Evolutionary conservation across 179 eudicot species (phyloP), one percentile per base, ranked within the genome.

Genomic region (Drosera spatulata): DNA sequence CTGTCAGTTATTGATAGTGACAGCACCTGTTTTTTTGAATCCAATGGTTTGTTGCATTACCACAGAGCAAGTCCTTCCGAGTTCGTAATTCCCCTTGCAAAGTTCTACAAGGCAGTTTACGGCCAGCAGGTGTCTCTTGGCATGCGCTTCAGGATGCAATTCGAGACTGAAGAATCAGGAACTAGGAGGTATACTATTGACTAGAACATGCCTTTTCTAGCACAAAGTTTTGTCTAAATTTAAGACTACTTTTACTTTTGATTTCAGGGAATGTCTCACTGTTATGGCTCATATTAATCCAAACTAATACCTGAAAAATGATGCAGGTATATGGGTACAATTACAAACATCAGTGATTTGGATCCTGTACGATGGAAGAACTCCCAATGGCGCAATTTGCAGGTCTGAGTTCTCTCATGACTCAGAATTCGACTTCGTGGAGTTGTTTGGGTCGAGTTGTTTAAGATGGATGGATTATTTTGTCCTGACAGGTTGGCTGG

Each of bases 121-220:
- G 80, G 94, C 69, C 87, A 73, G 63, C 99, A 86, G 68, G 69
- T 93, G 74, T 93, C 99, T 41, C 87, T 78, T 56, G 99, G 99
- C 52, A 86, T 93, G 96, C 84, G 99, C 49, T 93, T 93, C 49
- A 77, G 99, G 69, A 93, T 93, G 99, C 81, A 82, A 93, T 93
- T 93, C 73, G 99, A 93, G 76, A 93, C 99, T 14, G 99, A 93
- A 73, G 99, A 93, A 53, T 89, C 99, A 0, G 94, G 95, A 53
- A 89, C 97, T 50, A 74, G 99, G 85, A 93, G 99, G 99, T 88
- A 81, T 22, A 53, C 10, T 49, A 6, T 0, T 13, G 7, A n/a
- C 2, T 13, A 52, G 15, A 43, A 43, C 45, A 43, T 43, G 5
- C 8, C 45, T 4, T 4, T 43, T 43, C 45, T 43, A 43, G 45